Evolutionary conservation across 495 filamentous ascomycete genomes (phyloP).

Genomic region (Amphirosellinia nigrospora): DNA sequence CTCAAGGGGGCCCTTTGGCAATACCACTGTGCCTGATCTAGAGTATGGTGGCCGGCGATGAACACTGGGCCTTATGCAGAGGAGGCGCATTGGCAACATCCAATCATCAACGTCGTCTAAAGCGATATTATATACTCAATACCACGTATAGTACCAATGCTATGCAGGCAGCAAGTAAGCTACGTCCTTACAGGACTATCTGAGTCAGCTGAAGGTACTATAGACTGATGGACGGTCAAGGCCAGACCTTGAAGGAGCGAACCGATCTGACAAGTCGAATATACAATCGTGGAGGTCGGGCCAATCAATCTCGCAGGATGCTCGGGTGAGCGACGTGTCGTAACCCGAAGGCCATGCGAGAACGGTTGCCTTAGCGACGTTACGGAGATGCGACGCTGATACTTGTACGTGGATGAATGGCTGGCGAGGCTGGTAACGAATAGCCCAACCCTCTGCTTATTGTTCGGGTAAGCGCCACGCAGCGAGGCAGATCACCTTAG

Average conservation of each 20-base stretch:
- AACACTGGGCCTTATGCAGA: neutral
- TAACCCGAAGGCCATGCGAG: neutral
- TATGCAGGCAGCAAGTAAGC: neutral
- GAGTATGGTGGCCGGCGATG: neutral
- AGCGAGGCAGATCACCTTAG: neutral
- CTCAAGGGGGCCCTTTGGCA: neutral
- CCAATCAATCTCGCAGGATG: constrained; percentile 11
- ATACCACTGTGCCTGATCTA: neutral
- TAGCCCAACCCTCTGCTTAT: neutral
- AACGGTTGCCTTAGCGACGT: constrained; percentile 3
- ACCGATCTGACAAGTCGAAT: neutral
- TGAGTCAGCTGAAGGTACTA: constrained; percentile 22
- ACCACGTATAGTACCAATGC: constrained; percentile 16
- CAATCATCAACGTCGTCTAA: neutral
- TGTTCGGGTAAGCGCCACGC: neutral
- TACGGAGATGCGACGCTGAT: constrained; percentile 18
- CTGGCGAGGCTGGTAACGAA: constrained; percentile 1
- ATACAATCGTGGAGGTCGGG: neutral
- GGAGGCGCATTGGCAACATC: neutral
- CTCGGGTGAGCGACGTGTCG: constrained; percentile 7
- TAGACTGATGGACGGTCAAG: neutral
- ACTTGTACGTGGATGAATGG: constrained; percentile 25
- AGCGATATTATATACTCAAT: neutral
- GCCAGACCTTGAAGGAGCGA: neutral
- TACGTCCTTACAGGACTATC: neutral